These are phyloP conservation scores for Gossypium sturtianum DNA, from an alignment of 345 rosid species.

Conservation along the genomic window DNA sequence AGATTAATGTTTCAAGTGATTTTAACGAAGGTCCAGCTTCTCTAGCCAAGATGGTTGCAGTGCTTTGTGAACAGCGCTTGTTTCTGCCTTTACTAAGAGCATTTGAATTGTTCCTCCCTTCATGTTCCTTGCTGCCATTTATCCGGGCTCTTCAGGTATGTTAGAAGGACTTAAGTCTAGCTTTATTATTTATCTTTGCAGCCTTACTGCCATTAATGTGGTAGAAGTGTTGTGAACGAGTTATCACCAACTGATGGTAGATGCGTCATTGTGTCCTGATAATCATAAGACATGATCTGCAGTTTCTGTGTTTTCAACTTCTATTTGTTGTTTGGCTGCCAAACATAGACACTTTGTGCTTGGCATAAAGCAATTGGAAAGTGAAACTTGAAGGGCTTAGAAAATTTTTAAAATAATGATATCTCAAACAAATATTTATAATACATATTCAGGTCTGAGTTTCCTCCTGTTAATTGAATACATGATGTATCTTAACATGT, in stretches of 20 bases:
- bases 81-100: conserved; percentile 93
- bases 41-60: conserved; percentile 90
- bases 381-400: not conserved
- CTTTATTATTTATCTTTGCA: conserved; percentile 13
- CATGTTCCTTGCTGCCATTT: conserved; percentile 83
- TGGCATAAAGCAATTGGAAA: not conserved
- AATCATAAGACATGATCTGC: not conserved
- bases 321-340: conserved; percentile 6
- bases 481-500: not conserved
- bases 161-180: conserved; percentile 18
- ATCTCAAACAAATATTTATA: not conserved
- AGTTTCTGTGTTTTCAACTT: conserved; percentile 9
- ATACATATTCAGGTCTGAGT: not conserved
- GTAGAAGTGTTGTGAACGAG: not conserved
- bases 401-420: not conserved
- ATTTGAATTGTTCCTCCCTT: conserved; percentile 97
- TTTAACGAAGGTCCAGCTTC: conserved; percentile 56
- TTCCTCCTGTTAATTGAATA: not conserved
- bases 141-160: conserved; percentile 96
- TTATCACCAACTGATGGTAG: not conserved
- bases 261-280: conserved; percentile 6
- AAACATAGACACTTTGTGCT: not conserved
- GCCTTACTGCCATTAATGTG: conserved; percentile 7
- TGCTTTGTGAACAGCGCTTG: conserved; percentile 84
- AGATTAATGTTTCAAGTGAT: conserved; percentile 39